A percentile compares a stretch with the other conserved stretches of the same genome.
These are phyloP conservation scores for Arabidopsis lyrata DNA, from an alignment of 441 rosid species.

Conservation along the genomic window DNA sequence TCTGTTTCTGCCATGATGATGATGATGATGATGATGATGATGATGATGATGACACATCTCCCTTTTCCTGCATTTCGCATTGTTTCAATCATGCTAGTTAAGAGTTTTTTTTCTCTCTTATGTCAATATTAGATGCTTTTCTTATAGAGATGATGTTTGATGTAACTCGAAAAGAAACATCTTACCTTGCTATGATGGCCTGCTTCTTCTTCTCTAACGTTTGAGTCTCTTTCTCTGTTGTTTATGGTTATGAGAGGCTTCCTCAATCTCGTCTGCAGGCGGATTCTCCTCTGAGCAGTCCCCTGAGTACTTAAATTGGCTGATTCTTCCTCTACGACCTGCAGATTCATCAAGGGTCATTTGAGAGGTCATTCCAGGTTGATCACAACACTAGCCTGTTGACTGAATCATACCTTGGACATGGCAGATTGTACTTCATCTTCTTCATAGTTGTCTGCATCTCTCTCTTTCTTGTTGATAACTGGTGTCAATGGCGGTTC, in stretches of 20 bases:
- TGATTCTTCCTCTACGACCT: conserved; percentile 36
- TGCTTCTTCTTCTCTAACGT: conserved; percentile 43
- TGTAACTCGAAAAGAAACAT: background rate
- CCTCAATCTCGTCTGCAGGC: conserved; percentile 38
- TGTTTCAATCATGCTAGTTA: conserved; percentile 10
- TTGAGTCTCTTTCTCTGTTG: conserved; percentile 22
- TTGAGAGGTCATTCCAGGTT: background rate
- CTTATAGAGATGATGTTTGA: background rate
- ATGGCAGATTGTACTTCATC: conserved; percentile 61
- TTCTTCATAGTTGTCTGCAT: conserved; percentile 39
- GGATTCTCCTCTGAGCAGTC: conserved; percentile 67
- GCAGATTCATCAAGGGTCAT: conserved; percentile 34
- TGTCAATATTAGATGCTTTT: background rate
- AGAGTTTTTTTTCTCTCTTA: background rate
- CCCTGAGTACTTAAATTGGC: conserved; percentile 50
- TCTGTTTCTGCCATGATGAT: conserved; percentile 29
- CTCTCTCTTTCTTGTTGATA: conserved; percentile 28
- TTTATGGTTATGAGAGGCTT: conserved; percentile 12
- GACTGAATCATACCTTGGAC: conserved; percentile 54
- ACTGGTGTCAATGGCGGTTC: conserved; percentile 13
- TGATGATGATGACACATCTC: conserved; percentile 25
- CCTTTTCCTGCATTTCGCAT: conserved; percentile 27
- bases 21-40: conserved; percentile 24
- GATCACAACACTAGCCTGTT: background rate
- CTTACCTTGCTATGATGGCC: conserved; percentile 51